Conservation (phyloP, 2,329 filamentous ascomycete species). For the Claviceps cyperi region DNA sequence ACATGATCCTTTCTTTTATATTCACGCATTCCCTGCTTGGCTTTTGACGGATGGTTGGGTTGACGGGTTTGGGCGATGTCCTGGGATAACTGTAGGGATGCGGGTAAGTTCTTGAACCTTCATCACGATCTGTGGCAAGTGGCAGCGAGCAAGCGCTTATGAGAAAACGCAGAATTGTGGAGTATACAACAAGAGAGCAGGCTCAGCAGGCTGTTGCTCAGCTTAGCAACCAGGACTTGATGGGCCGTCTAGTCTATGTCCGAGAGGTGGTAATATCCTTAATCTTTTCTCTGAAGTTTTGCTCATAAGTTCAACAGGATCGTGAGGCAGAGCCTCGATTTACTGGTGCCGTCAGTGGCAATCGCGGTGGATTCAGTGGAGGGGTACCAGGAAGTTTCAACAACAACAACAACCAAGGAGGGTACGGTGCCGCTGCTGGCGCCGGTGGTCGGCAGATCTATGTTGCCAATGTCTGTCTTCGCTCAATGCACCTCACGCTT, state of each 20-base stretch:
- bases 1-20: conserved; percentile 43
- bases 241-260: conserved; percentile 97
- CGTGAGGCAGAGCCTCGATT: conserved; percentile 97
- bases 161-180: conserved; percentile 67
- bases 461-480: conserved; percentile 82
- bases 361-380: conserved; percentile 47
- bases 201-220: conserved; percentile 93
- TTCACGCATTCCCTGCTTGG: conserved; percentile 40
- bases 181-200: conserved; percentile 99
- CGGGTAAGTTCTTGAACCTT: conserved; percentile 60
- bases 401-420: conserved; percentile 32
- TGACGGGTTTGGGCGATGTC: conserved; percentile 95
- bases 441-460: conserved; percentile 76
- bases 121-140: not conserved
- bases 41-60: conserved; percentile 82
- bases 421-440: conserved; percentile 31
- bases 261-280: conserved; percentile 58
- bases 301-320: conserved; percentile 43
- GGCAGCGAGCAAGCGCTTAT: not conserved
- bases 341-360: conserved; percentile 54
- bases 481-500: not conserved
- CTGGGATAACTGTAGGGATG: conserved; percentile 95
- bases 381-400: conserved; percentile 35
- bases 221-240: conserved; percentile 97
- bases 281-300: not conserved